Evolutionary conservation across 2,329 filamentous ascomycete genomes (phyloP).

Genomic region (Trichoderma lentiforme): DNA sequence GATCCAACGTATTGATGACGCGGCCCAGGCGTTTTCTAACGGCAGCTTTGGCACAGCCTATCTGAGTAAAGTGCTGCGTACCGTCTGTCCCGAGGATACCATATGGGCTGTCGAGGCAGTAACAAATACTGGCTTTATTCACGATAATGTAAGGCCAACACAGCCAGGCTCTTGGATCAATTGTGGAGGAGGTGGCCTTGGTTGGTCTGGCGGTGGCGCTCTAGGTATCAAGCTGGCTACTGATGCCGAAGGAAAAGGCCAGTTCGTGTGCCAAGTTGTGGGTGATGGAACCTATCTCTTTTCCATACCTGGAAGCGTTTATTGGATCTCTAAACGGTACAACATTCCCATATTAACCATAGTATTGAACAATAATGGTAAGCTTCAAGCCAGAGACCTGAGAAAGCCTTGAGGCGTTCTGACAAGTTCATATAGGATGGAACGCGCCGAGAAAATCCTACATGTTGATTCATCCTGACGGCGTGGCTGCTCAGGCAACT

Average conservation of each 20-base stretch:
- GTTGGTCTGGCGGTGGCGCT: background rate
- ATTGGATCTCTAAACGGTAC: background rate
- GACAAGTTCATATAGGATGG: background rate
- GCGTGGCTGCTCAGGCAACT: background rate
- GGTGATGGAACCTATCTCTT: background rate
- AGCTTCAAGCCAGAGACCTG: accelerated
- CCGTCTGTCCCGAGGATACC: background rate
- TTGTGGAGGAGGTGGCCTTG: background rate
- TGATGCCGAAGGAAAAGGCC: background rate
- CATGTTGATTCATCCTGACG: background rate
- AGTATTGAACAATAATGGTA: background rate
- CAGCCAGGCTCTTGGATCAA: background rate
- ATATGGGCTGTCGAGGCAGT: background rate
- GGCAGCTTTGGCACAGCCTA: background rate
- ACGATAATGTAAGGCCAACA: background rate
- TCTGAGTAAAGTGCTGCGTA: background rate
- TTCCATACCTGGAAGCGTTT: background rate
- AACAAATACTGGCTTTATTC: background rate
- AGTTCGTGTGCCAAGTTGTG: background rate
- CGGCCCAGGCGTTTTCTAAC: background rate
- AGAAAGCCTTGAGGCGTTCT: no score
- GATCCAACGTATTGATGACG: background rate
- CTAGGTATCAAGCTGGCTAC: background rate
- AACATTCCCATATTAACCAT: background rate
- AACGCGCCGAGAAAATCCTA: background rate